Base-by-base conservation (phyloP, 257 asterid species). In the Lycium barbarum region DNA sequence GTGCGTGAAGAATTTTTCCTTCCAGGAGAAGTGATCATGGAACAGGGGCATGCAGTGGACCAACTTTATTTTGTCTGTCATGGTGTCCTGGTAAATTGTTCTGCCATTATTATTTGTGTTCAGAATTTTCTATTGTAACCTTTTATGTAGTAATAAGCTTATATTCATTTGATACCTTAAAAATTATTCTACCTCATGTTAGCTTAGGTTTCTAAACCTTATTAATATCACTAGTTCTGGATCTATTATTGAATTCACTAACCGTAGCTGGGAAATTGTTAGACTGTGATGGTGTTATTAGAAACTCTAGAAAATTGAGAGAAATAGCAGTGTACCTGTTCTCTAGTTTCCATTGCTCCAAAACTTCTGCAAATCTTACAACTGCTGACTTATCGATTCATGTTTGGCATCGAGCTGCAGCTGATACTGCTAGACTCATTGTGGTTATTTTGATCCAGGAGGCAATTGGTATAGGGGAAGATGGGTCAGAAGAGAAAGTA, bases 1-100 rank as follows among this genome's bases (percentile, higher is more conserved):
- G 98, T 96, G 40, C 93, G 88, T 12, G 98, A 96, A 87, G 99
- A 96, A 85, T 96, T 96, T 89, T 96, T 96, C 58, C 94, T 95
- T 73, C 98, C 99, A 0, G 98, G 99, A 78, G 98, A 96, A 90
- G 96, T 96, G 45, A 91, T 96, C 87, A 91, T 94, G 93, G 97
- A 93, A 71, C 98, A 95, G 71, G 98, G 97, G 86, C 90, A 87
- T 83, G 97, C 86, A 26, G 96, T 92, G 15, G 99, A 96, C 86
- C 99, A 96, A 84, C 96, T 95, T 84, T 96, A 96, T 90, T 91
- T 95, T 82, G 97, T 96, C 74, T 93, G 97, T 85, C 87, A 94
- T 55, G 99, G 99, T 88, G 89, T 90, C 83, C 88, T 95, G 97
- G 98, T 96, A 74, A 2, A 61, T 22, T 68, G 26, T 80, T 84